Conservation (phyloP, 2,329 filamentous ascomycete genomes). For the Cladobotryum protrusum region DNA sequence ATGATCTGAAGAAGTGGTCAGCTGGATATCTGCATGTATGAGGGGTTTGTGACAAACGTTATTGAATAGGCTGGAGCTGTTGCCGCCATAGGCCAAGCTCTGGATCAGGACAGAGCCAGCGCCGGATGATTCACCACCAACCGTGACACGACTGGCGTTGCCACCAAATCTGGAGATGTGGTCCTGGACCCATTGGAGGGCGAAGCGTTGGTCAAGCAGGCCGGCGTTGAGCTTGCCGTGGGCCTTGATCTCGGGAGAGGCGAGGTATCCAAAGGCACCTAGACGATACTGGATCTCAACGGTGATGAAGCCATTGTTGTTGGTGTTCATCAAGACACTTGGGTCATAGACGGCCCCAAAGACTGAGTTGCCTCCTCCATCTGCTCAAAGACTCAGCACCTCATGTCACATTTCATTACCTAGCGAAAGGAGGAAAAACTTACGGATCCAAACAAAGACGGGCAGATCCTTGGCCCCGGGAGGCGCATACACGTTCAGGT, state of each 20-base stretch:
- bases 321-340: constrained; percentile 21
- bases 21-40: neutral
- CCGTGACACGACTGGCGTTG: constrained; percentile 44
- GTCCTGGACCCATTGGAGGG: constrained; percentile 46
- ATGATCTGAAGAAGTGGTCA: constrained; percentile 17
- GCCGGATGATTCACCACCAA: constrained; percentile 49
- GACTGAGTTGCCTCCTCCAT: constrained; percentile 28
- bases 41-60: constrained; percentile 20
- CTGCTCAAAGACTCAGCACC: constrained; percentile 20
- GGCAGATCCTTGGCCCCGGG: constrained; percentile 32
- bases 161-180: constrained; percentile 49
- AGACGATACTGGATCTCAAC: constrained; percentile 34
- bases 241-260: constrained; percentile 34
- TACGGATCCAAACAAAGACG: constrained; percentile 40
- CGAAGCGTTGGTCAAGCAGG: constrained; percentile 44
- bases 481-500: constrained; percentile 40
- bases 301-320: constrained; percentile 30
- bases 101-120: constrained; percentile 43
- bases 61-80: constrained; percentile 39
- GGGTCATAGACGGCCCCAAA: constrained; percentile 16
- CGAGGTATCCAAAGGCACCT: constrained; percentile 40
- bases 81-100: constrained; percentile 40
- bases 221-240: constrained; percentile 41
- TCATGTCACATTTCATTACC: neutral
- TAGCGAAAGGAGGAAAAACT: neutral